phyloP scores from a whole-genome alignment of 2,329 filamentous ascomycete genomes.

The Penicillium frequentans region DNA sequence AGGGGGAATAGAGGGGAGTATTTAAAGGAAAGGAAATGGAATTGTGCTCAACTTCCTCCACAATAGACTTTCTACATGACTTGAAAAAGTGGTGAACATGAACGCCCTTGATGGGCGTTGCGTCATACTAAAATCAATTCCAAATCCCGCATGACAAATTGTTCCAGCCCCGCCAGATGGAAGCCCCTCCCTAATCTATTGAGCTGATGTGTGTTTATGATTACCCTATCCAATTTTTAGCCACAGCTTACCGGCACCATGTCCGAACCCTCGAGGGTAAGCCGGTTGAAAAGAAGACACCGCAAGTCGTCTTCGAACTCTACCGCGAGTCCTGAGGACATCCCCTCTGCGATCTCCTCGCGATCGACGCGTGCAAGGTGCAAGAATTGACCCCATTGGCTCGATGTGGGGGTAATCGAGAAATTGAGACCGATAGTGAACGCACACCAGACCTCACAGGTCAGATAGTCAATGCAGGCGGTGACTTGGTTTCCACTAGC shows the following conservation, averaged over 20 bases:
- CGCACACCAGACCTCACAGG: conserved; percentile 62
- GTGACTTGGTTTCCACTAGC: conserved; percentile 51
- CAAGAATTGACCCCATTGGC: not conserved
- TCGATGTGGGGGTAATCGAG: conserved; percentile 61
- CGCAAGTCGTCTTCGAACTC: not conserved
- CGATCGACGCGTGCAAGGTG: not conserved
- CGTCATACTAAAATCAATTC: conserved; percentile 8
- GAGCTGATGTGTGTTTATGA: not conserved
- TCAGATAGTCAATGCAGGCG: conserved; percentile 75
- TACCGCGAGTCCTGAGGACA: conserved; percentile 70
- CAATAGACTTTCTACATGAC: not conserved
- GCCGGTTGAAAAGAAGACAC: conserved; percentile 67
- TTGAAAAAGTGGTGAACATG: not conserved
- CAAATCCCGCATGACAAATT: conserved; percentile 19
- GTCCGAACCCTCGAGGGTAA: conserved; percentile 55
- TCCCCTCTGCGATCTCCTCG: not conserved
- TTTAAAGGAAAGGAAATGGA: conserved; percentile 12
- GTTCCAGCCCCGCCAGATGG: conserved; percentile 17
- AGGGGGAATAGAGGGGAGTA: conserved; percentile 2
- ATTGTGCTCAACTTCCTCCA: not conserved
- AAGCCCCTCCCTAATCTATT: not conserved
- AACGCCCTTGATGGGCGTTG: not conserved
- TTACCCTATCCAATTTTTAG: not conserved
- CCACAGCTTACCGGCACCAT: not conserved
- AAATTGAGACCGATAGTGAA: conserved; percentile 78